A percentile compares a stretch with the other conserved stretches of the same genome.
phyloP scores from a whole-genome alignment of 306 rosid species.

The Neltuma alba region DNA sequence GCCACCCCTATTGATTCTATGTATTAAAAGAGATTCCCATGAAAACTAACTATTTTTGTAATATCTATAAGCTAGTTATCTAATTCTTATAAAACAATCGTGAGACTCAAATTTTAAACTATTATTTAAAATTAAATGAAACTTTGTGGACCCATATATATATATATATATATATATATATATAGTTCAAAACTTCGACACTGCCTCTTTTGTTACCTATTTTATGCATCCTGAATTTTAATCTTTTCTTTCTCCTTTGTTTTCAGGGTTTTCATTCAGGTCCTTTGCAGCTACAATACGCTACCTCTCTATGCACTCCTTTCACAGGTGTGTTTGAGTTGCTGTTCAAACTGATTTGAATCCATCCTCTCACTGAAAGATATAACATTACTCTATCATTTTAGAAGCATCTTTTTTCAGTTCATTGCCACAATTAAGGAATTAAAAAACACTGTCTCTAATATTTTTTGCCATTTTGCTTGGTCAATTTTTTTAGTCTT shows the following conservation, averaged over 20 bases:
- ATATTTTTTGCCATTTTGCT: neutral
- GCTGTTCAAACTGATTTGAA: neutral
- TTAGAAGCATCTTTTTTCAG: neutral
- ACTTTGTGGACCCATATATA: too few relatives aligned
- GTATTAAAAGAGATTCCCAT: too few relatives aligned
- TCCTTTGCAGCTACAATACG: constrained; percentile 91
- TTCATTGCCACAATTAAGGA: neutral
- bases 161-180: too few relatives aligned
- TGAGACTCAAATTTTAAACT: too few relatives aligned
- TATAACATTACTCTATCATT: neutral
- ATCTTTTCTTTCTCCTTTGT: neutral
- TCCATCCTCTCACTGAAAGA: neutral
- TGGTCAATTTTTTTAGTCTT: neutral
- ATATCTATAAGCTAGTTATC: too few relatives aligned
- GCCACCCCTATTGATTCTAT: too few relatives aligned
- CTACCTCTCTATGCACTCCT: constrained; percentile 88
- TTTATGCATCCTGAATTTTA: neutral
- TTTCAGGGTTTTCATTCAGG: constrained; percentile 78
- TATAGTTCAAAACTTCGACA: too few relatives aligned
- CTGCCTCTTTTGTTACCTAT: too few relatives aligned
- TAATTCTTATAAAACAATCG: too few relatives aligned
- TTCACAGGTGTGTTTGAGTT: constrained; percentile 67
- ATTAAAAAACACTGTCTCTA: neutral
- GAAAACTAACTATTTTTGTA: too few relatives aligned
- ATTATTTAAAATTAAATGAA: too few relatives aligned